phyloP scores from a whole-genome alignment of 495 filamentous ascomycete genomes.

The Podospora sp. region DNA sequence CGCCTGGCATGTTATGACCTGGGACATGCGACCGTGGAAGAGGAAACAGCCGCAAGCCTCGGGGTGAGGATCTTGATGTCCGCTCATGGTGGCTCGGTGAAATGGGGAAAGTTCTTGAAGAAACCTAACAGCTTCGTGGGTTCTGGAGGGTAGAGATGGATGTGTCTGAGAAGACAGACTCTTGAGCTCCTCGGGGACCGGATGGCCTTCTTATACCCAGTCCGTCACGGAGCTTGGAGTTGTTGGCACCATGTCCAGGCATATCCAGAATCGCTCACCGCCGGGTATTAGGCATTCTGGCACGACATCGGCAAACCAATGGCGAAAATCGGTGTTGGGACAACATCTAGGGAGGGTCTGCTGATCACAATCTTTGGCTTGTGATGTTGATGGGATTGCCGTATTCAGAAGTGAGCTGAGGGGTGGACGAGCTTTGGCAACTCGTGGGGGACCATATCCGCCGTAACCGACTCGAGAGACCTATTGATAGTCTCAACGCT shows the following conservation, averaged over 20 bases:
- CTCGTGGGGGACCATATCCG: constrained; percentile 19
- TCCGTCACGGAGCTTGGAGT: background rate
- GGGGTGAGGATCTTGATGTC: background rate
- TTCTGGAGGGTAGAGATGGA: background rate
- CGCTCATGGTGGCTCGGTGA: background rate
- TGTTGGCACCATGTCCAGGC: background rate
- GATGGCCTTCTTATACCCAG: constrained; percentile 10
- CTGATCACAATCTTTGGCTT: constrained; percentile 31
- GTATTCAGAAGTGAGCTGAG: constrained; percentile 10
- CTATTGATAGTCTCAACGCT: constrained; percentile 10
- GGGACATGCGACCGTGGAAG: background rate
- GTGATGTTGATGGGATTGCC: constrained; percentile 22
- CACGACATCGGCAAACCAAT: constrained; percentile 23
- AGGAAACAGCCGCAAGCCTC: constrained; percentile 15
- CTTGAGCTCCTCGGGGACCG: background rate
- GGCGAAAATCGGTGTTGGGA: constrained; percentile 16
- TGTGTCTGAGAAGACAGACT: background rate
- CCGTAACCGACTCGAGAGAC: constrained; percentile 23
- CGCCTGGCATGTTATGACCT: background rate
- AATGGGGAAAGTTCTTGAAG: background rate
- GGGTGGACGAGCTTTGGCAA: constrained; percentile 21
- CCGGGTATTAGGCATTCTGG: constrained; percentile 11
- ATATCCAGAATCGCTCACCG: constrained; percentile 24
- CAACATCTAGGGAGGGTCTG: constrained; percentile 28
- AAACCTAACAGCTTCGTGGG: background rate